Conservation (phyloP, 169 alveolate species). For the Theileria annulata region DNA sequence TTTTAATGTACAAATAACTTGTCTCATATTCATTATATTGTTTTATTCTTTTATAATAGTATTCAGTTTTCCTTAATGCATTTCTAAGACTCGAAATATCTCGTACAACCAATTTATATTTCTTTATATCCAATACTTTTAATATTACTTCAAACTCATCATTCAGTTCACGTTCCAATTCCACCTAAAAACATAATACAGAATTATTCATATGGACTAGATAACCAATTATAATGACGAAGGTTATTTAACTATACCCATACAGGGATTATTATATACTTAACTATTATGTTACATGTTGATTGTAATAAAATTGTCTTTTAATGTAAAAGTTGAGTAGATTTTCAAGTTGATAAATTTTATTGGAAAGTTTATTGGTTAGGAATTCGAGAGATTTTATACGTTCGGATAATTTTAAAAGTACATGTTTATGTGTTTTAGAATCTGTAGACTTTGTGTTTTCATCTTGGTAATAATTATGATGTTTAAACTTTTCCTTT, state of each 20-base stretch:
- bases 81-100: neutral
- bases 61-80: neutral
- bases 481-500: neutral
- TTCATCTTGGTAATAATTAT: neutral
- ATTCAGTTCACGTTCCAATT: neutral
- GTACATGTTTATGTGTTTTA: constrained; percentile 37
- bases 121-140: neutral
- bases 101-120: neutral
- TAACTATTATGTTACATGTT: constrained; percentile 10
- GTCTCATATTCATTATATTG: neutral
- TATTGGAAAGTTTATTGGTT: constrained; percentile 35
- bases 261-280: neutral
- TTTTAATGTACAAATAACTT: neutral
- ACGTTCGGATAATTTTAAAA: constrained; percentile 59
- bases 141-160: neutral
- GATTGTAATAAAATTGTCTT: neutral
- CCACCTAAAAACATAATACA: neutral
- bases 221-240: too few species aligned
- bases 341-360: constrained; percentile 2
- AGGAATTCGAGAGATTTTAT: constrained; percentile 46
- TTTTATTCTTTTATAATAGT: neutral
- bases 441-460: constrained; percentile 8
- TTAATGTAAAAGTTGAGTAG: constrained; percentile 8
- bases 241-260: too few species aligned
- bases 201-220: neutral